These are phyloP conservation scores for Delonix regia DNA, from an alignment of 306 rosid species.

Conservation along the genomic window DNA sequence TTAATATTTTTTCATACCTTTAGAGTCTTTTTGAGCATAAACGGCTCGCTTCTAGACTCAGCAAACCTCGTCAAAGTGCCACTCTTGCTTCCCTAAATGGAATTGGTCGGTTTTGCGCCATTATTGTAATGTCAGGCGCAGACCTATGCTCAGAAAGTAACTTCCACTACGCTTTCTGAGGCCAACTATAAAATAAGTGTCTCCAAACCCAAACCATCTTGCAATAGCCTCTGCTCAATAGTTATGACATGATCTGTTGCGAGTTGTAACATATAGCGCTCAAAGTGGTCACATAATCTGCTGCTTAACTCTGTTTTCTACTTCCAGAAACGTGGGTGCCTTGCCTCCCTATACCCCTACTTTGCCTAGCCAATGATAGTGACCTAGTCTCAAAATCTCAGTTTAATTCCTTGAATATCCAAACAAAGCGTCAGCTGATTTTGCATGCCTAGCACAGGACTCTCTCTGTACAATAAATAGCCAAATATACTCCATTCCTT, in stretches of 20 bases:
- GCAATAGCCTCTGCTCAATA: conserved; percentile 25
- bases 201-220: neutral
- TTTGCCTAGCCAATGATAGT: conserved; percentile 30
- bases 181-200: neutral
- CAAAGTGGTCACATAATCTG: conserved; percentile 41
- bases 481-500: neutral
- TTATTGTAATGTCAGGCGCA: conserved; percentile 45
- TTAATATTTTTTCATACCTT: no score
- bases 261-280: conserved; percentile 43
- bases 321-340: conserved; percentile 45
- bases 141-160: conserved; percentile 44
- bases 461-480: conserved; percentile 2
- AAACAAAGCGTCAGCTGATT: conserved; percentile 25
- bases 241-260: conserved; percentile 34
- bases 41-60: conserved; percentile 32
- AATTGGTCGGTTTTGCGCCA: conserved; percentile 47
- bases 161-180: conserved; percentile 47
- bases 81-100: conserved; percentile 36
- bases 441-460: conserved; percentile 22
- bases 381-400: conserved; percentile 33
- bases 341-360: conserved; percentile 41
- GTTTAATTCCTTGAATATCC: conserved; percentile 38
- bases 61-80: conserved; percentile 28
- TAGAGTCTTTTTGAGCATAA: neutral
- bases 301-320: conserved; percentile 30